Conservation (phyloP, 1,139 yeast genomes). For the Suhomyces wounanorum region DNA sequence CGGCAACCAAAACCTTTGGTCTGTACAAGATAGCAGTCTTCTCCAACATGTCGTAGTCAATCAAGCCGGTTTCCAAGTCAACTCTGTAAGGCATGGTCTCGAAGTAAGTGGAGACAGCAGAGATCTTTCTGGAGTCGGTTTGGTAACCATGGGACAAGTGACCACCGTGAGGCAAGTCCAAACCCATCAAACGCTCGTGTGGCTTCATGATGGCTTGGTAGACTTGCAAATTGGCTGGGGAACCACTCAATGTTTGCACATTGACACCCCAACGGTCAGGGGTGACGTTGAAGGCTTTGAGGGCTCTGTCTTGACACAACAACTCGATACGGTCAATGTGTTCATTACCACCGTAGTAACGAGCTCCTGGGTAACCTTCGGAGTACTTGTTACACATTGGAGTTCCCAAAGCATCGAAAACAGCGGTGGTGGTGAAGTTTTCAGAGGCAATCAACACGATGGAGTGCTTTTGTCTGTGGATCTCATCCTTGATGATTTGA, state of each 20-base stretch:
- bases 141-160: constrained; percentile 98
- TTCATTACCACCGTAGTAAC: constrained; percentile 90
- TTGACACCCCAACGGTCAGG: constrained; percentile 96
- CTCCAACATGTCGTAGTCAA: constrained; percentile 93
- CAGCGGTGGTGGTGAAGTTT: constrained; percentile 95
- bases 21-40: constrained; percentile 86
- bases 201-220: constrained; percentile 94
- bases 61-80: constrained; percentile 85
- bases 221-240: constrained; percentile 96
- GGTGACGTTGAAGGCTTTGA: constrained; percentile 78
- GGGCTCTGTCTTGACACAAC: constrained; percentile 90
- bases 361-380: constrained; percentile 87
- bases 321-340: constrained; percentile 92
- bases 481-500: constrained; percentile 80
- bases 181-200: constrained; percentile 95
- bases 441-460: constrained; percentile 95
- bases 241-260: constrained; percentile 93
- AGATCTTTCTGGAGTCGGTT: constrained; percentile 91
- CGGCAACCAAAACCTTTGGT: constrained; percentile 95
- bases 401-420: constrained; percentile 94
- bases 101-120: constrained; percentile 93
- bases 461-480: constrained; percentile 91
- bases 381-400: constrained; percentile 93
- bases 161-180: constrained; percentile 97
- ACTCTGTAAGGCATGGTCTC: constrained; percentile 99